Percentiles rank a stretch among this genome's conserved stretches.
Evolutionary conservation across 139 green algal species (phyloP).

Genomic region (Parachlorella kessleri): DNA sequence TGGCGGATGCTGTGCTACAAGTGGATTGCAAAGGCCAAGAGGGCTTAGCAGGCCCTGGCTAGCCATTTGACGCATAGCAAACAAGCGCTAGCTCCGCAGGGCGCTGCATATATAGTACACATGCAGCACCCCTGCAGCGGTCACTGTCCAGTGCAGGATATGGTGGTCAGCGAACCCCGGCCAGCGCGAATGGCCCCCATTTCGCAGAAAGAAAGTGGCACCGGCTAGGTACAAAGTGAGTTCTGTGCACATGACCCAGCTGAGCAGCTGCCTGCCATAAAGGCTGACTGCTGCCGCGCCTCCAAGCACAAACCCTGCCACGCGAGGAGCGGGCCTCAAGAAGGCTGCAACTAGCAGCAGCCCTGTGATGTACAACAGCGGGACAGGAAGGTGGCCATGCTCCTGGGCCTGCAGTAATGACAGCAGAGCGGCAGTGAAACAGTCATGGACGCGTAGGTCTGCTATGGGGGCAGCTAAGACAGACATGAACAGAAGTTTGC

Average conservation of each 20-base stretch:
- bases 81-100: no score
- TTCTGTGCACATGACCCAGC: constrained; percentile 52
- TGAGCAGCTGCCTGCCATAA: constrained; percentile 59
- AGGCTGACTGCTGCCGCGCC: constrained; percentile 46
- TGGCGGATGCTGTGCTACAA: no score
- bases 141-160: constrained; percentile 84
- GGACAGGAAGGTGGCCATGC: constrained; percentile 37
- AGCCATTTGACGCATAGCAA: no score
- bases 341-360: constrained; percentile 62
- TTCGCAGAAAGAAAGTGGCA: constrained; percentile 69
- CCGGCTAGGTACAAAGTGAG: constrained; percentile 70
- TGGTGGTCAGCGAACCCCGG: constrained; percentile 75
- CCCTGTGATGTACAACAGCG: constrained; percentile 30
- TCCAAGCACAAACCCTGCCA: constrained; percentile 58
- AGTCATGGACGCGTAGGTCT: background rate
- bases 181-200: constrained; percentile 51
- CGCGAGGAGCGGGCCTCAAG: constrained; percentile 63
- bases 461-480: background rate
- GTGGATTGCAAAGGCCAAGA: no score
- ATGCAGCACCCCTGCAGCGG: constrained; percentile 58
- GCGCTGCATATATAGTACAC: constrained; percentile 63
- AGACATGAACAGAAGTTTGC: background rate
- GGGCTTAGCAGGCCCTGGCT: no score
- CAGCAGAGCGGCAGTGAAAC: background rate
- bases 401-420: constrained; percentile 26